Conservation (phyloP, 768 basidiomycete genomes). For the Rhizopogon roseolus region DNA sequence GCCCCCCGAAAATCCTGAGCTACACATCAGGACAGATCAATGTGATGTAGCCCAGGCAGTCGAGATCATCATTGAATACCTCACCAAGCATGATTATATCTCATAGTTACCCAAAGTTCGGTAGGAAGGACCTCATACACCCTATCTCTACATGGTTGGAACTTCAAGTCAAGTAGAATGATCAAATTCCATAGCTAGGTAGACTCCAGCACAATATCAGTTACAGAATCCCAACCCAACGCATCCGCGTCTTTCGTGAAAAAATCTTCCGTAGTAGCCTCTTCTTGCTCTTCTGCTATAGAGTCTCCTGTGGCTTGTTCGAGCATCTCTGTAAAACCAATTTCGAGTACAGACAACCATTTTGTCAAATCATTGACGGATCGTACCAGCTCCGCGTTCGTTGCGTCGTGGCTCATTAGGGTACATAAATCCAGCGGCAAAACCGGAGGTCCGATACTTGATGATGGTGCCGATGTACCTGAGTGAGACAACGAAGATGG, state of each 20-base stretch:
- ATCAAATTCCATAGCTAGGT: neutral
- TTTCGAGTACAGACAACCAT: constrained; percentile 74
- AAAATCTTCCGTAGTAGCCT: constrained; percentile 22
- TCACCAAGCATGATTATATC: constrained; percentile 61
- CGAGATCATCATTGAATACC: constrained; percentile 72
- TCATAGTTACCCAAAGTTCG: constrained; percentile 15
- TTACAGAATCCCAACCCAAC: constrained; percentile 6
- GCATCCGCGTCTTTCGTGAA: constrained; percentile 5
- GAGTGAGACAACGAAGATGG: constrained; percentile 28
- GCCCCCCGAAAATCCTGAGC: constrained; percentile 76
- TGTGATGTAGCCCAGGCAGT: constrained; percentile 76
- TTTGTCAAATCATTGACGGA: constrained; percentile 71
- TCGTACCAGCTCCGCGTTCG: constrained; percentile 64
- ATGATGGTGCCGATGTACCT: constrained; percentile 23
- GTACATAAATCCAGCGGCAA: constrained; percentile 66
- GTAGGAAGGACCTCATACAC: constrained; percentile 4
- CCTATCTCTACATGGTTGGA: neutral
- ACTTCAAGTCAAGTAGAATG: too few relatives aligned
- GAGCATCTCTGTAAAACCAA: constrained; percentile 64
- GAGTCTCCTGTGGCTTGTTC: constrained; percentile 45
- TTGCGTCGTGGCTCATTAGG: constrained; percentile 48
- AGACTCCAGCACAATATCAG: constrained; percentile 12
- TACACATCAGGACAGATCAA: constrained; percentile 88
- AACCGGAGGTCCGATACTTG: constrained; percentile 40
- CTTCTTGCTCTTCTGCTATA: constrained; percentile 65